Conservation (phyloP, 305 asterid genomes). For the Fraxinus ornus region DNA sequence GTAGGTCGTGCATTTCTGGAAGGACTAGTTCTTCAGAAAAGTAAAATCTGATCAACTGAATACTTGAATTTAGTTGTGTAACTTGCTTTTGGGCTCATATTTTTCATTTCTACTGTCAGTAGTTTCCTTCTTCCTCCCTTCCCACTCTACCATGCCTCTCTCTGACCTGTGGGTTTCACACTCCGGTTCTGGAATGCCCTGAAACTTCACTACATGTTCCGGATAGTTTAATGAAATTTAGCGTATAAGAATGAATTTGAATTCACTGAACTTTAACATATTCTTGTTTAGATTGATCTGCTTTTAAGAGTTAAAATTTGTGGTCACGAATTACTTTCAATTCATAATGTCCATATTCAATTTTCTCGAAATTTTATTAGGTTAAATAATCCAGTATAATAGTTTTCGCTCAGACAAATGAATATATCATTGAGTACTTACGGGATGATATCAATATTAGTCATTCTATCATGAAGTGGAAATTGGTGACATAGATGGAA, state of each 20-base stretch:
- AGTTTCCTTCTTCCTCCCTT: background rate
- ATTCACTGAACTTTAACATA: background rate
- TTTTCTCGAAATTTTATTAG: background rate
- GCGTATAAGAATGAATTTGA: background rate
- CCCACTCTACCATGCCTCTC: background rate
- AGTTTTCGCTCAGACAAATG: too few species aligned
- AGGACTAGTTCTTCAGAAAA: background rate
- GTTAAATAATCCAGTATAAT: too few species aligned
- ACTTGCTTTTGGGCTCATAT: background rate
- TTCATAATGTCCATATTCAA: background rate
- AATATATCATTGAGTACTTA: too few species aligned
- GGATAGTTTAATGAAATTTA: background rate
- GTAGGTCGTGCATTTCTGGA: background rate
- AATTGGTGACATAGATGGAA: background rate
- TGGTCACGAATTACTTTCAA: background rate
- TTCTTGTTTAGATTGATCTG: background rate
- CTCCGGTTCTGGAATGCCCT: background rate
- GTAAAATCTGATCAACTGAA: background rate
- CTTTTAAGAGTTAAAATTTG: background rate
- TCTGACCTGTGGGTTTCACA: background rate
- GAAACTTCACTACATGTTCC: background rate
- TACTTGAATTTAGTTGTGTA: background rate
- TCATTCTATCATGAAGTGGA: too few species aligned
- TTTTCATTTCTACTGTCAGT: background rate
- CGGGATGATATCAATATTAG: too few species aligned